Conservation (phyloP, 345 rosid species). For the Dovyalis caffra region DNA sequence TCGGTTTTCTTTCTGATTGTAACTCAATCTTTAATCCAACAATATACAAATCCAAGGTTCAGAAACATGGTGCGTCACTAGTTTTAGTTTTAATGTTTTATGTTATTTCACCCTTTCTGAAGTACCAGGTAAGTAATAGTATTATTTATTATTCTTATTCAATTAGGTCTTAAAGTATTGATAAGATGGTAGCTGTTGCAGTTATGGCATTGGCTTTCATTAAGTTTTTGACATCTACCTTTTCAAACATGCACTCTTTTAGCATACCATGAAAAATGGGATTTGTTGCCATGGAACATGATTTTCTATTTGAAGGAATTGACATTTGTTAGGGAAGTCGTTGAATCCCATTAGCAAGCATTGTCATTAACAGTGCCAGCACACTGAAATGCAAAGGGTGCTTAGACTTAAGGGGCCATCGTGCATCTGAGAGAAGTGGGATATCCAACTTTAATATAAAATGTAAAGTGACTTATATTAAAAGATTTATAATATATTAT, state of each 20-base stretch:
- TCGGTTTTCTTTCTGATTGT: neutral
- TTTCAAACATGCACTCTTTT: neutral
- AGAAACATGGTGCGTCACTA: neutral
- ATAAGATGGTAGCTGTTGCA: neutral
- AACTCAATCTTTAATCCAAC: neutral
- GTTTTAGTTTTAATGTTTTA: neutral
- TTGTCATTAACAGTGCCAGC: no score
- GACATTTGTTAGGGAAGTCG: no score
- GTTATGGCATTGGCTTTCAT: neutral
- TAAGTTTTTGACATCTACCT: neutral
- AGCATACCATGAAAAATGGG: neutral
- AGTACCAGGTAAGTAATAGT: neutral
- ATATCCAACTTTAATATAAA: no score
- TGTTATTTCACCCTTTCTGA: neutral
- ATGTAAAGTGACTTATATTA: no score
- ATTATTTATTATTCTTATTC: neutral
- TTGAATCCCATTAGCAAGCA: no score
- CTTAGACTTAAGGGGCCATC: no score
- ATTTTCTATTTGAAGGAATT: no score
- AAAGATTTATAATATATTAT: no score
- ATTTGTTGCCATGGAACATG: neutral
- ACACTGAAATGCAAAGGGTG: no score
- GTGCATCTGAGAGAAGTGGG: no score
- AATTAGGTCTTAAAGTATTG: neutral
- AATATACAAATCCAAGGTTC: neutral